Conservation (phyloP, 202 grass and related monocot species). For the Schoenoplectus tabernaemontani region DNA sequence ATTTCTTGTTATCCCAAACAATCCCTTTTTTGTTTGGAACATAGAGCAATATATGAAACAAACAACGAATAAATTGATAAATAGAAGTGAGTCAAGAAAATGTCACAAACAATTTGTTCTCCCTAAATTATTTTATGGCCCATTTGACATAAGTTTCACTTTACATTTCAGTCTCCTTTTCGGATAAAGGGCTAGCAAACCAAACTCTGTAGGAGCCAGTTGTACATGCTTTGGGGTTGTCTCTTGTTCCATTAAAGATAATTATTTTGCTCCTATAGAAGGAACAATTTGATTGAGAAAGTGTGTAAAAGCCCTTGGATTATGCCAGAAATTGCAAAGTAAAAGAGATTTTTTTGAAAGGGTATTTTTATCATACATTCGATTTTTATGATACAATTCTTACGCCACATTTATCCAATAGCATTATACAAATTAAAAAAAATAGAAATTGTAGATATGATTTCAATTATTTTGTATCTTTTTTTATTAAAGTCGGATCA, state of each 20-base stretch:
- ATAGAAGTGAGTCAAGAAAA: neutral
- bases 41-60: neutral
- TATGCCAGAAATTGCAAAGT: neutral
- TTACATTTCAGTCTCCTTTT: constrained; percentile 5
- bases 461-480: neutral
- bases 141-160: neutral
- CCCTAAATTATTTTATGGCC: neutral
- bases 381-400: too few relatives aligned
- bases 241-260: neutral
- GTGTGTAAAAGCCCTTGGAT: neutral
- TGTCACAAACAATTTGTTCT: neutral
- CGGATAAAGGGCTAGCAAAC: neutral
- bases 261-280: neutral
- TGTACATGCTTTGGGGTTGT: constrained; percentile 11
- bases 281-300: constrained; percentile 12
- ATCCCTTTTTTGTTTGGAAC: neutral
- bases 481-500: too few relatives aligned
- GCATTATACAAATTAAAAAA: neutral
- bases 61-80: neutral
- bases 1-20: neutral
- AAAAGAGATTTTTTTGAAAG: neutral
- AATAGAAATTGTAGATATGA: neutral
- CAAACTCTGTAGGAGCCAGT: constrained; percentile 11
- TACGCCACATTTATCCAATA: neutral
- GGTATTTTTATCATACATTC: neutral